Conservation (phyloP, 305 asterid species). For the Fraxinus greggii region DNA sequence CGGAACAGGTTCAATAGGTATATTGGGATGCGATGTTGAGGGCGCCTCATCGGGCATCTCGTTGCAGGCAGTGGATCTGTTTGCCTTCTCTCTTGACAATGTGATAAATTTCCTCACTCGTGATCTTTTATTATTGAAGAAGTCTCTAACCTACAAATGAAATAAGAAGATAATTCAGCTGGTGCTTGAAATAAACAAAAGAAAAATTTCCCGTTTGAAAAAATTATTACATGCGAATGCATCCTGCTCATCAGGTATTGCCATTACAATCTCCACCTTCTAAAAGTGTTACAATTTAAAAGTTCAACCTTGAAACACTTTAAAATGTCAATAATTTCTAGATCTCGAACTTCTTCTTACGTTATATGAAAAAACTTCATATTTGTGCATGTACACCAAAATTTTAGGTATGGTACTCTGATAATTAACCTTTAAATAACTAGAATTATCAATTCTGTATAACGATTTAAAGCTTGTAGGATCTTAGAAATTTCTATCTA, state of each 20-base stretch:
- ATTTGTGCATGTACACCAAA: neutral
- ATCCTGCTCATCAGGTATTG: neutral
- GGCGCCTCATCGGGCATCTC: conserved; percentile 42
- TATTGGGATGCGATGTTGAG: conserved; percentile 35
- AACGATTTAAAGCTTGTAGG: neutral
- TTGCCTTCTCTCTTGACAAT: conserved; percentile 62
- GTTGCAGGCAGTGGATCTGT: conserved; percentile 40
- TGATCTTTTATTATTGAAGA: conserved; percentile 69
- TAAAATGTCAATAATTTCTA: neutral
- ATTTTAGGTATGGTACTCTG: neutral
- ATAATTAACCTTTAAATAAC: neutral
- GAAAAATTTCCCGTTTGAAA: neutral
- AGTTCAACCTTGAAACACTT: neutral
- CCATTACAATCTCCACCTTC: neutral
- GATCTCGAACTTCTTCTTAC: neutral
- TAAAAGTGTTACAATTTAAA: neutral
- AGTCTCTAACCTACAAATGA: conserved; percentile 73
- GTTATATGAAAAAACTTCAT: neutral
- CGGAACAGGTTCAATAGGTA: conserved; percentile 59
- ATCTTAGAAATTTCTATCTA: neutral
- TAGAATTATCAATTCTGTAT: neutral
- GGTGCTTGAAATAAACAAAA: neutral
- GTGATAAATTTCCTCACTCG: conserved; percentile 78
- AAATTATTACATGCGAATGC: neutral
- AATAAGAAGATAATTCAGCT: neutral